Conservation (phyloP, 805 yeast genomes). For the Grigorovia humatica region DNA sequence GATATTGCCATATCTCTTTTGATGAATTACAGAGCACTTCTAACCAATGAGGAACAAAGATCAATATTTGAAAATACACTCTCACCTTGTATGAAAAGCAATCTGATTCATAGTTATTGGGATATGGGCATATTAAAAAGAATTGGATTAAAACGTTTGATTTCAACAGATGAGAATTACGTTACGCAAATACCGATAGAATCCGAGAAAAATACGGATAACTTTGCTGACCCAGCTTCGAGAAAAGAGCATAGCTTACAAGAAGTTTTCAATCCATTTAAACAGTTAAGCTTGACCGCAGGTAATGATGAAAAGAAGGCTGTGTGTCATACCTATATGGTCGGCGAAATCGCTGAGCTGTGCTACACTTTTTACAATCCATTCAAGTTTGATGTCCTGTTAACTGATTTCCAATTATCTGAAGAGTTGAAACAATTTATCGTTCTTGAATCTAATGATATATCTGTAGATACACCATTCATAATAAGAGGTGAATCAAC, state of each 20-base stretch:
- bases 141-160: slow-evolving; percentile 29
- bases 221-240: slow-evolving; percentile 5
- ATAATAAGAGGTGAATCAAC: slow-evolving; percentile 32
- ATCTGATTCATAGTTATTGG: slow-evolving; percentile 44
- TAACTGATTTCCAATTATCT: slow-evolving; percentile 38
- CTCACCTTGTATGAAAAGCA: slow-evolving; percentile 19
- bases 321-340: slow-evolving; percentile 24
- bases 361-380: slow-evolving; percentile 63
- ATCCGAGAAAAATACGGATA: background rate
- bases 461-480: slow-evolving; percentile 17
- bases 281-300: slow-evolving; percentile 12
- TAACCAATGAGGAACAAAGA: slow-evolving; percentile 50
- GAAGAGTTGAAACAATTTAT: slow-evolving; percentile 23
- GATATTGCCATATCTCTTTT: slow-evolving; percentile 40
- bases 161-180: slow-evolving; percentile 10
- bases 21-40: slow-evolving; percentile 42
- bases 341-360: slow-evolving; percentile 56
- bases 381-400: slow-evolving; percentile 58
- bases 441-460: slow-evolving; percentile 11
- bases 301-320: background rate
- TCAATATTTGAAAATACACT: slow-evolving; percentile 25
- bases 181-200: background rate
- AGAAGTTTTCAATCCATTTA: slow-evolving; percentile 48
- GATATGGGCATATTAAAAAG: slow-evolving; percentile 58
- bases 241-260: slow-evolving; percentile 28